phyloP scores from a whole-genome alignment of 2,329 filamentous ascomycete genomes.

The Penicillium psychrosexuale region DNA sequence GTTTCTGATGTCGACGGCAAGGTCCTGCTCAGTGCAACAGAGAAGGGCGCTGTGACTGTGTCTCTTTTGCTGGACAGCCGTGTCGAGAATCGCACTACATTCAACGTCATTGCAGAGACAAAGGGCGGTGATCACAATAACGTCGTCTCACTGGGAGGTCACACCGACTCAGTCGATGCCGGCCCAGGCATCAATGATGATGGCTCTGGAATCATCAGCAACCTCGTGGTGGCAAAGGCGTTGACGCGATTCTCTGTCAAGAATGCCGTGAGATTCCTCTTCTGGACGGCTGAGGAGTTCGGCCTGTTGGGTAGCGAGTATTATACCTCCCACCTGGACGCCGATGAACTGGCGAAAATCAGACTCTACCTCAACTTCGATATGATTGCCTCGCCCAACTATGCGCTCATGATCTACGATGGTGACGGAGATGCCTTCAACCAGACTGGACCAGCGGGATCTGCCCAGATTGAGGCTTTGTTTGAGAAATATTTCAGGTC shows the following conservation, averaged over 20 bases:
- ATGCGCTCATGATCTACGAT: slow-evolving; percentile 55
- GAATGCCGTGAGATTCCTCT: slow-evolving; percentile 65
- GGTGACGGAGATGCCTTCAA: slow-evolving; percentile 47
- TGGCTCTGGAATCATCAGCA: slow-evolving; percentile 63
- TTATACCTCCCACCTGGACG: slow-evolving; percentile 53
- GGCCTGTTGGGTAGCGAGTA: slow-evolving; percentile 60
- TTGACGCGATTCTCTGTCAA: slow-evolving; percentile 69
- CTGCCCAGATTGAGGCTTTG: slow-evolving; percentile 64
- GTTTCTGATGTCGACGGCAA: slow-evolving; percentile 59
- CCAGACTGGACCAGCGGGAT: slow-evolving; percentile 58
- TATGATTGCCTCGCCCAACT: slow-evolving; percentile 67
- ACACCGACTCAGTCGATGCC: slow-evolving; percentile 59
- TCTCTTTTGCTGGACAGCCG: slow-evolving; percentile 45
- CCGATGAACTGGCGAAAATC: slow-evolving; percentile 56
- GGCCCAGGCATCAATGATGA: slow-evolving; percentile 76
- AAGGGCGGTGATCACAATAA: slow-evolving; percentile 58
- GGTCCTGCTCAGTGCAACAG: slow-evolving; percentile 55
- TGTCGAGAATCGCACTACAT: slow-evolving; percentile 49
- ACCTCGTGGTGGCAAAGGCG: slow-evolving; percentile 59
- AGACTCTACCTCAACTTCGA: slow-evolving; percentile 68
- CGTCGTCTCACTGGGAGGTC: slow-evolving; percentile 57
- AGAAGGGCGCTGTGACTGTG: slow-evolving; percentile 36
- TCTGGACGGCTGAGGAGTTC: slow-evolving; percentile 63
- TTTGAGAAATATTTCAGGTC: slow-evolving; percentile 66
- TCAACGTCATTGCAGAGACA: slow-evolving; percentile 61